Percentiles rank a stretch among this genome's conserved stretches.
Conservation (phyloP, 179 eudicot genomes). For the Sideroxylon spinosum region DNA sequence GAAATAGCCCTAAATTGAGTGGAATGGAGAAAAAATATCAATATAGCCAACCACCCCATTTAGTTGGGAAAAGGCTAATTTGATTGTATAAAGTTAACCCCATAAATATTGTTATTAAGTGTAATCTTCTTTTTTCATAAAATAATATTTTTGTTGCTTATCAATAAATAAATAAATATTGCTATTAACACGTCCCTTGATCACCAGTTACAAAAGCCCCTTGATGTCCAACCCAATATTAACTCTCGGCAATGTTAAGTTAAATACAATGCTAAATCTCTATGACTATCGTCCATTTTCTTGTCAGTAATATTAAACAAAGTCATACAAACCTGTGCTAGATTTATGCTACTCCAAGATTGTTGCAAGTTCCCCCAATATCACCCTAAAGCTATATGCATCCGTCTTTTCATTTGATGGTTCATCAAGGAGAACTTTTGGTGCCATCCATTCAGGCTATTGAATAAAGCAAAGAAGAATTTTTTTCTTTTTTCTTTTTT, state of each 20-base stretch:
- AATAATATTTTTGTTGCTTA: too few relatives aligned
- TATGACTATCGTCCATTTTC: neutral
- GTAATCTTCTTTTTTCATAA: too few relatives aligned
- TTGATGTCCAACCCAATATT: neutral
- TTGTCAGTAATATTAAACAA: neutral
- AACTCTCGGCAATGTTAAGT: neutral
- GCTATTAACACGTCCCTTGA: neutral
- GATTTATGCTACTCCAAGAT: constrained; percentile 86
- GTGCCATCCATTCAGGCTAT: constrained; percentile 99
- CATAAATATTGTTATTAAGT: too few relatives aligned
- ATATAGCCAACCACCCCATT: too few relatives aligned
- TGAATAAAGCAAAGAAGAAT: neutral
- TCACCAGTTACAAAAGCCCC: neutral
- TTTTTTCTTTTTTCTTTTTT: neutral
- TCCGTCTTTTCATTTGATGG: constrained; percentile 97
- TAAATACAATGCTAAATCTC: neutral
- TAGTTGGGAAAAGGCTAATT: too few relatives aligned
- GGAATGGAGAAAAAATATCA: too few relatives aligned
- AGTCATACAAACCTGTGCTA: constrained; percentile 69
- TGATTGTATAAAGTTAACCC: too few relatives aligned
- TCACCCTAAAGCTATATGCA: constrained; percentile 94
- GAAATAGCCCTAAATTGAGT: too few relatives aligned
- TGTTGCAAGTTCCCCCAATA: constrained; percentile 95
- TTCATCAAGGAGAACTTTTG: constrained; percentile 93
- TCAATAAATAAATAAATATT: neutral